Evolutionary conservation across 2,329 filamentous ascomycete species (phyloP), one percentile per base, ranked within the genome.

Genomic region (Raffaelea arxii): DNA sequence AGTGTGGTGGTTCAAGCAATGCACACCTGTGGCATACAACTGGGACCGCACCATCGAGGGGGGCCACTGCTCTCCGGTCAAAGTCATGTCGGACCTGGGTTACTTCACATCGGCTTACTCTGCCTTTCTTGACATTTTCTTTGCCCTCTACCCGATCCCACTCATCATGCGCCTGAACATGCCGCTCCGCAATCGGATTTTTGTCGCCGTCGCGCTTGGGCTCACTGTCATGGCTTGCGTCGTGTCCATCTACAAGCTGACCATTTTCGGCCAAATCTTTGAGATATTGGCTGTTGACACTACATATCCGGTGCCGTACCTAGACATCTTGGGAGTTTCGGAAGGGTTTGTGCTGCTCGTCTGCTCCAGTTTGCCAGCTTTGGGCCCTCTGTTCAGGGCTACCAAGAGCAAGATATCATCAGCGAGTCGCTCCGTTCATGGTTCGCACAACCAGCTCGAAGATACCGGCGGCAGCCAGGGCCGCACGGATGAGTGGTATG

Each of bases 101-200:
- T 61, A 59, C 43, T 58, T 60, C 41, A 55, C 56, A 4, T 60
- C 58, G n/a, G 48, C 54, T 3, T 60, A 60, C 46, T 60, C 58
- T 6, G 57, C 58, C 4, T 56, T 57, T 24, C 58, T 61, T 37
- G 59, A 61, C 47, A 43, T 60, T 6, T 60, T 60, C 51, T 61
- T 60, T 49, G 59, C 58, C 6, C 48, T 61, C 6, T 61, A 60
- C 41, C 59, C 59, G 5, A 54, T 61, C 4, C 58, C 58, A 4
- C 57, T 59, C 21, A 48, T 61, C n/a, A 61, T 61, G 58, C 54
- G 58, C 19, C 43, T 60, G 14, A 58, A 59, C 40, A 61, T 61
- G 58, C 56, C 56, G 21, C 45, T 60, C 11, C 57, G 51, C 42
- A 48, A 24, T 19, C 56, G 58, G 21, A 30, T 61, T 6, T 51